Percentiles rank a stretch among this genome's conserved stretches.
Conservation (phyloP, 2,329 filamentous ascomycete genomes). For the Dactylella cylindrospora region DNA sequence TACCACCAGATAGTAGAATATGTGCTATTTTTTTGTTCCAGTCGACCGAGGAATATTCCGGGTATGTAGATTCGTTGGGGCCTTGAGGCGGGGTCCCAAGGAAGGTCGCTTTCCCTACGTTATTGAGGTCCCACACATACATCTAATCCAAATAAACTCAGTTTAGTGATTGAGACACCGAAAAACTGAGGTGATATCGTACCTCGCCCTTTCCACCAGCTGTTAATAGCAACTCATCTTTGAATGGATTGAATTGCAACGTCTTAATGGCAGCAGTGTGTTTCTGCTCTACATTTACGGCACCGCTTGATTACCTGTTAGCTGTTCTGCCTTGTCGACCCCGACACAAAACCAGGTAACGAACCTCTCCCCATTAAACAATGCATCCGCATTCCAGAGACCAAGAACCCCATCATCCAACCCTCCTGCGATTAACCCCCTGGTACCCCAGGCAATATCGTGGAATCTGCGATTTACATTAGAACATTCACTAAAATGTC, state of each 20-base stretch:
- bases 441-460: conserved; percentile 90
- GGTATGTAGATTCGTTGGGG: conserved; percentile 71
- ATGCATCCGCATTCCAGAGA: conserved; percentile 83
- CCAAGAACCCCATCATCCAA: conserved; percentile 92
- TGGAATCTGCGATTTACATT: conserved; percentile 69
- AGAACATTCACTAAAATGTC: conserved; percentile 3
- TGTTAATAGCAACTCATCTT: conserved; percentile 86
- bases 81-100: conserved; percentile 84
- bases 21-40: conserved; percentile 99
- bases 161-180: conserved; percentile 5
- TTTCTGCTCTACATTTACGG: conserved; percentile 66
- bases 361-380: conserved; percentile 59
- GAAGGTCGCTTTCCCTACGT: conserved; percentile 82
- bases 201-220: conserved; percentile 88
- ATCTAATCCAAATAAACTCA: conserved; percentile 55
- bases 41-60: conserved; percentile 93
- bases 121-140: conserved; percentile 91
- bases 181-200: conserved; percentile 16
- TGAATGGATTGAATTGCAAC: conserved; percentile 92
- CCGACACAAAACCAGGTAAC: conserved; percentile 42
- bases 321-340: conserved; percentile 46
- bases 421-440: conserved; percentile 90
- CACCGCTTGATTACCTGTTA: conserved; percentile 7
- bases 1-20: conserved; percentile 90
- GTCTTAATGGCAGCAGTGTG: conserved; percentile 92